Conservation (phyloP, 345 rosid genomes). For the Populus ilicifolia region DNA sequence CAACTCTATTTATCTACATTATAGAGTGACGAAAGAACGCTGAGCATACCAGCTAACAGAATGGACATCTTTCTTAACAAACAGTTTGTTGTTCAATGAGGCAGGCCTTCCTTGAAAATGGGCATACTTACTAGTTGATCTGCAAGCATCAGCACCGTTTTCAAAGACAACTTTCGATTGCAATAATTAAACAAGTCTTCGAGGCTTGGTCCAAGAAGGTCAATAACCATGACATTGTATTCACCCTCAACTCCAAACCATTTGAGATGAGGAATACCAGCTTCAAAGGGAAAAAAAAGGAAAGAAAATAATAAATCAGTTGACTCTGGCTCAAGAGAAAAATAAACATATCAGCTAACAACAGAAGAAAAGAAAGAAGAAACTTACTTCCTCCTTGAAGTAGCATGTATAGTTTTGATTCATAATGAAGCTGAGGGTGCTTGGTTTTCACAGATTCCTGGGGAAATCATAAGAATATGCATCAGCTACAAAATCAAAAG, state of each 20-base stretch:
- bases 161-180: constrained; percentile 62
- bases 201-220: constrained; percentile 85
- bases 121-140: constrained; percentile 64
- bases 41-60: background rate
- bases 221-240: constrained; percentile 78
- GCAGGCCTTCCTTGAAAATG: background rate
- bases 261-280: constrained; percentile 74
- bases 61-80: background rate
- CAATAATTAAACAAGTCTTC: constrained; percentile 82
- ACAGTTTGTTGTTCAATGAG: background rate
- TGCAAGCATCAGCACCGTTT: constrained; percentile 83
- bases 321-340: background rate
- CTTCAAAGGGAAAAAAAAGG: constrained; percentile 30
- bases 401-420: constrained; percentile 77
- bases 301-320: constrained; percentile 1
- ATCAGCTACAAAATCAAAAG: background rate
- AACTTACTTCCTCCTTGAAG: constrained; percentile 85
- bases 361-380: background rate
- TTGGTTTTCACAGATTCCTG: constrained; percentile 78
- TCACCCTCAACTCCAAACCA: constrained; percentile 86
- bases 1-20: constrained; percentile 71
- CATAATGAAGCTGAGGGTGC: constrained; percentile 88
- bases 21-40: constrained; percentile 10
- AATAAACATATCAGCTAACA: background rate
- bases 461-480: constrained; percentile 2